phyloP scores from a whole-genome alignment of 108 stramenopile species.

The Mediolabrus comicus region DNA sequence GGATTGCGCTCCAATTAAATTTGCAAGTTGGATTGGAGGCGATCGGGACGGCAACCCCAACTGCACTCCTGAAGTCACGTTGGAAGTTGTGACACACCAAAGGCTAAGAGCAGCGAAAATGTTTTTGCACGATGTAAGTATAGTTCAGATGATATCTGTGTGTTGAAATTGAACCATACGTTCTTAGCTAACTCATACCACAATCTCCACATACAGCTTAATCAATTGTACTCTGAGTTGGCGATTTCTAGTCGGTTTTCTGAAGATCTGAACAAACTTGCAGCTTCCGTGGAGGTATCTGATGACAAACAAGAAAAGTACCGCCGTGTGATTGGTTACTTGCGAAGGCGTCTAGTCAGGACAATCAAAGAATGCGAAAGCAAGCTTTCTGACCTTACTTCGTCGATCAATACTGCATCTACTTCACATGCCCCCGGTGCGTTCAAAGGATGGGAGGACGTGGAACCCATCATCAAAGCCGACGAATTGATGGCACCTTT shows the following conservation, averaged over 20 bases:
- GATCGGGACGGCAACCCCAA: constrained; percentile 98
- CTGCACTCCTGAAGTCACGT: constrained; percentile 90
- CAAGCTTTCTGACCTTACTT: constrained; percentile 32
- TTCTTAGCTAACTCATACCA: neutral
- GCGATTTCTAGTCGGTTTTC: constrained; percentile 80
- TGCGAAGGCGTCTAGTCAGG: constrained; percentile 68
- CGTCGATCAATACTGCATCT: constrained; percentile 10
- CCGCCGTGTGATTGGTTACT: constrained; percentile 80
- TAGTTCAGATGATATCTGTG: neutral
- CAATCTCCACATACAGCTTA: neutral
- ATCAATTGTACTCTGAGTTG: constrained; percentile 40
- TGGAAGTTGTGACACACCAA: constrained; percentile 81
- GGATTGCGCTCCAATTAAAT: constrained; percentile 83
- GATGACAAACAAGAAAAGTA: constrained; percentile 70
- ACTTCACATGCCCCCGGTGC: constrained; percentile 23
- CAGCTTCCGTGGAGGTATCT: constrained; percentile 42
- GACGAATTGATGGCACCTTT: constrained; percentile 82
- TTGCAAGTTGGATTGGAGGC: constrained; percentile 96
- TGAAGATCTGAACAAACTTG: constrained; percentile 54
- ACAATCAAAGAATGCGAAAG: constrained; percentile 72
- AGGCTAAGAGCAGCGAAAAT: constrained; percentile 84
- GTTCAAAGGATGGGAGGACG: constrained; percentile 55
- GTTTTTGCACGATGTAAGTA: constrained; percentile 74
- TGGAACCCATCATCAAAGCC: constrained; percentile 62
- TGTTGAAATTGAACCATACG: neutral